Percentiles rank a stretch among this genome's conserved stretches.
Conservation (phyloP, 805 yeast genomes). For the Ogataea ganodermae region DNA sequence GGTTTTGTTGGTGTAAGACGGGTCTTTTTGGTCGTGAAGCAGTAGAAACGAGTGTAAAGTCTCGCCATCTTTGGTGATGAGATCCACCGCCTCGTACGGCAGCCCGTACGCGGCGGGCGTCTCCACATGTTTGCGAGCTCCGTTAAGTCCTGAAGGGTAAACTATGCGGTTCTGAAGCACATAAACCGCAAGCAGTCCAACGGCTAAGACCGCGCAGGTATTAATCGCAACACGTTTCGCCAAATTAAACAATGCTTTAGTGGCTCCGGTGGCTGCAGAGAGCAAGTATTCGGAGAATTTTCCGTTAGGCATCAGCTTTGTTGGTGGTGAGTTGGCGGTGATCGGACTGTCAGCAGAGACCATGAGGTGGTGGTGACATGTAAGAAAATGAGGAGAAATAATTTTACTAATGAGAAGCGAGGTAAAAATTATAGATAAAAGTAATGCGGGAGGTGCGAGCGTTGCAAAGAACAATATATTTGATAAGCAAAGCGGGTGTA, state of each 20-base stretch:
- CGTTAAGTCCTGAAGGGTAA: constrained; percentile 83
- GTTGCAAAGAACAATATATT: too few species aligned
- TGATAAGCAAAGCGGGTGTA: too few species aligned
- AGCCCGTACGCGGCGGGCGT: constrained; percentile 74
- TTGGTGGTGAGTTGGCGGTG: not conserved
- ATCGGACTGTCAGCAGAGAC: too few species aligned
- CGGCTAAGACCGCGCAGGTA: constrained; percentile 44
- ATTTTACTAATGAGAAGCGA: not conserved
- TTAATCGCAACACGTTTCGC: too few species aligned
- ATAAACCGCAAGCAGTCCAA: constrained; percentile 56
- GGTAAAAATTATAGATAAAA: not conserved
- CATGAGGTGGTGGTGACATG: too few species aligned
- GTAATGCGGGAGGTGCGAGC: not conserved
- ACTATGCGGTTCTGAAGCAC: constrained; percentile 64
- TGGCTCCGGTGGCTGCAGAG: not conserved
- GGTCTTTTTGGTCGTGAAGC: constrained; percentile 44
- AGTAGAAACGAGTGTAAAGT: constrained; percentile 65
- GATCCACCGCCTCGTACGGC: constrained; percentile 58
- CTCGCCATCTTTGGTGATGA: constrained; percentile 72
- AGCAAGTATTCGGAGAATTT: not conserved
- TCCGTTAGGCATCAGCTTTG: not conserved
- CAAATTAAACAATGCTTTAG: too few species aligned
- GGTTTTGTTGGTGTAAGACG: constrained; percentile 58
- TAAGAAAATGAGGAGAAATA: too few species aligned
- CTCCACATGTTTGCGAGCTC: constrained; percentile 69